Percentiles rank a stretch among this genome's conserved stretches.
phyloP scores from a whole-genome alignment of 179 eudicot genomes.

The Corrigiola litoralis region DNA sequence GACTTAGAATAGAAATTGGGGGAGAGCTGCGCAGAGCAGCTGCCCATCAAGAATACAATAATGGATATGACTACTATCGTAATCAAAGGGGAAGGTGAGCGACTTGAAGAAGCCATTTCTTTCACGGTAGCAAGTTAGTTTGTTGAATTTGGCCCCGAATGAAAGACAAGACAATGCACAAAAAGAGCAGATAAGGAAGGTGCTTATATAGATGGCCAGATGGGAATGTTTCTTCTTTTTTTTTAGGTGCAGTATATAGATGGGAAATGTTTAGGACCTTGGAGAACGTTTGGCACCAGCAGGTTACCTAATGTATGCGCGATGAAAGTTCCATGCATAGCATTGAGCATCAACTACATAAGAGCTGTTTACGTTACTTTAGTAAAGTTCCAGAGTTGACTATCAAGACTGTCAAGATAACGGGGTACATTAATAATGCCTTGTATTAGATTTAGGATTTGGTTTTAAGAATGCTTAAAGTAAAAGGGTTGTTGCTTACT shows the following conservation, averaged over 20 bases:
- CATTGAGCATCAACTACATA: background rate
- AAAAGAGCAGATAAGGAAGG: background rate
- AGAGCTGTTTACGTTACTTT: background rate
- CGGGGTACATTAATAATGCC: conserved; percentile 4
- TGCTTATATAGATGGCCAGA: conserved; percentile 11
- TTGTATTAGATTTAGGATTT: background rate
- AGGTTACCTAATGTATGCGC: conserved; percentile 15
- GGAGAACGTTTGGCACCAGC: background rate
- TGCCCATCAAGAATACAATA: conserved; percentile 37
- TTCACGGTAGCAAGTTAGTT: background rate
- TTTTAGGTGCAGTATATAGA: too few relatives aligned
- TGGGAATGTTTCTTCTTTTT: too few relatives aligned
- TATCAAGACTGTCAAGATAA: background rate
- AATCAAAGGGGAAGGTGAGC: background rate
- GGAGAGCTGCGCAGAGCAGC: conserved; percentile 58
- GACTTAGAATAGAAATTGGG: conserved; percentile 44
- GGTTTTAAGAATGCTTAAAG: background rate
- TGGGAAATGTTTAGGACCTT: too few relatives aligned
- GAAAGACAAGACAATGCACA: background rate
- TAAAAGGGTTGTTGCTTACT: background rate
- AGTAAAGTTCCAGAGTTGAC: background rate
- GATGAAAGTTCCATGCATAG: conserved; percentile 14
- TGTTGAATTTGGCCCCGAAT: background rate
- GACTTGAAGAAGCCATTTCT: conserved; percentile 14
- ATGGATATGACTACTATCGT: conserved; percentile 1